Evolutionary conservation across 2,329 filamentous ascomycete species (phyloP), one percentile per base, ranked within the genome.

Genomic region (Hymenoscyphus linearis): DNA sequence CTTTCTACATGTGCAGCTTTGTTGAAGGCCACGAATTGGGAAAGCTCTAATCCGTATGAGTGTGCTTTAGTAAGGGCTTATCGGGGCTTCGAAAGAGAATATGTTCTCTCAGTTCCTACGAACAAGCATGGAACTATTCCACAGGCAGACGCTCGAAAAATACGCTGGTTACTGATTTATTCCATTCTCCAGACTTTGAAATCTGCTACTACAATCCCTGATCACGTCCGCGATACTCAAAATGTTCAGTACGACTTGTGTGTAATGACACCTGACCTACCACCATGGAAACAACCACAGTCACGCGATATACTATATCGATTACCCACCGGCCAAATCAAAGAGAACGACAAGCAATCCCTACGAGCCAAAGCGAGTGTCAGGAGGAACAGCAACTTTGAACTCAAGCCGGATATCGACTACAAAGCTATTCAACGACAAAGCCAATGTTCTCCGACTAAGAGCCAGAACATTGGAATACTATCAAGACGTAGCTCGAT

Each of bases 101-200:
- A 78, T 7, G 72, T 82, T 22, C 74, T 79, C 55, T 74, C 75
- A 0, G 78, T 81, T 1, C 75, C 77, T 22, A 85, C 82, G 0
- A 83, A 87, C 61, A 84, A 83, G 60, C 62, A 72, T 36, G 82
- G 85, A 37, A 85, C 83, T 68, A 71, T 87, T 0, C 81, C 82
- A 0, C 75, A 85, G 12, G 77, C 81, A 9, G 90, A 93, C 65
- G 88, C 85, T 1, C 84, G 90, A 47, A 93, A 91, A 73, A 82
- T 92, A 16, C 81, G 90, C 44, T 95, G 90, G 90, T 83, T 93
- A 34, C 71, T 93, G 37, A 81, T 93, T 6, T 93, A 93, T 68
- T 82, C 85, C 18, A 81, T 85, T 3, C 81, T 91, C 60, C 90
- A 95, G 71, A 86, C 85, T n/a, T 79, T 95, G 1, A 80, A 82